phyloP scores from a whole-genome alignment of 306 rosid genomes.

The Spatholobus suberectus region DNA sequence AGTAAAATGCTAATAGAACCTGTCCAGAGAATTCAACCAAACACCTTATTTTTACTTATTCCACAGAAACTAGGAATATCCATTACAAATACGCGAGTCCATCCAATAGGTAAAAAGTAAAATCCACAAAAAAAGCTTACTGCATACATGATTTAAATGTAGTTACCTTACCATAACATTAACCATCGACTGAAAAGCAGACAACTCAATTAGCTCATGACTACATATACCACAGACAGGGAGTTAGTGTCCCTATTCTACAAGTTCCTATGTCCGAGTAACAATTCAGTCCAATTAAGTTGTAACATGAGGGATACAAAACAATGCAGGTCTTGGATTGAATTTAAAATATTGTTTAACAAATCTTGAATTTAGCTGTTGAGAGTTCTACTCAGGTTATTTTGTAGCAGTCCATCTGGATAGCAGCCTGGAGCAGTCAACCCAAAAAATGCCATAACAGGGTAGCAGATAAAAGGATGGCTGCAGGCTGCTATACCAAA shows the following conservation, averaged over 20 bases:
- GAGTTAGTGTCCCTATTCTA: not conserved
- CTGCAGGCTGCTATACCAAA: not conserved
- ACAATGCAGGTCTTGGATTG: not conserved
- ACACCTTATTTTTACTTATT: not conserved
- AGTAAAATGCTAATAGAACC: not conserved
- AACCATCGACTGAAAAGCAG: not conserved
- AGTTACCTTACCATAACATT: not conserved
- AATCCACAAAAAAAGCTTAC: not conserved
- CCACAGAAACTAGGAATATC: not conserved
- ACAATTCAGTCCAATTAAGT: not conserved
- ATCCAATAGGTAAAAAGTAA: not conserved
- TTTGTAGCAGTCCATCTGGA: not conserved
- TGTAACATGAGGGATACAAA: not conserved
- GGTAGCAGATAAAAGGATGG: not conserved
- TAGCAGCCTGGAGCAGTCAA: not conserved
- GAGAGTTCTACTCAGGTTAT: not conserved
- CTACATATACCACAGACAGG: not conserved
- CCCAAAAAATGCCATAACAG: not conserved
- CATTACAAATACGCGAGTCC: not conserved
- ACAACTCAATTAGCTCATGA: slow-evolving; percentile 3
- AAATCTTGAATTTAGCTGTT: not conserved
- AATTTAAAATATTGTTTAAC: not conserved
- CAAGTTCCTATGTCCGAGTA: not conserved
- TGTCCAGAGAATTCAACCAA: not conserved
- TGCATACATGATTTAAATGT: not conserved